Percentiles rank a stretch among this genome's conserved stretches.
Conservation (phyloP, 306 rosid genomes). For the Oxytropis ochrocephala region DNA sequence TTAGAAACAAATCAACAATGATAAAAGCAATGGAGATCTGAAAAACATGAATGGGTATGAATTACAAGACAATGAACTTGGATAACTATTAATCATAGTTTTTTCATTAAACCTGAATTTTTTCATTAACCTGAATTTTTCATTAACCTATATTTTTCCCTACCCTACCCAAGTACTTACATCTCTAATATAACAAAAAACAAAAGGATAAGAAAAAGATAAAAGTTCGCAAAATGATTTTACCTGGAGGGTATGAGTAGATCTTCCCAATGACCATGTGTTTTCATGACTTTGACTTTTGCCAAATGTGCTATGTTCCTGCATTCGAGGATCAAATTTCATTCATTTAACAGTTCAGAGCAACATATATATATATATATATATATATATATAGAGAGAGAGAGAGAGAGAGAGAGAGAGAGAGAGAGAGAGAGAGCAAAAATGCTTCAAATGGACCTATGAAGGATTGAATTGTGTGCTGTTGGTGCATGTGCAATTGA, state of each 20-base stretch:
- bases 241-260: slow-evolving; percentile 69
- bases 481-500: background rate
- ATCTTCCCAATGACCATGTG: slow-evolving; percentile 57
- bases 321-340: slow-evolving; percentile 17
- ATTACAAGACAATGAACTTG: background rate
- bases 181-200: background rate
- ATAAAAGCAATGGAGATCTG: background rate
- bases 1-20: background rate
- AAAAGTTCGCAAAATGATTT: slow-evolving; percentile 2
- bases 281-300: slow-evolving; percentile 66
- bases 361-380: background rate
- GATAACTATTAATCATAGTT: background rate
- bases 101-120: background rate
- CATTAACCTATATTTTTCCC: background rate
- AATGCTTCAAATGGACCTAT: slow-evolving; percentile 8
- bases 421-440: background rate
- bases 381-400: too few species aligned
- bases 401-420: background rate
- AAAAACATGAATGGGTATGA: background rate
- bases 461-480: background rate
- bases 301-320: slow-evolving; percentile 83
- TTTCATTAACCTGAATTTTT: background rate
- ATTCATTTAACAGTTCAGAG: background rate
- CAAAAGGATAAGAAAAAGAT: background rate
- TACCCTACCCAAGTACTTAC: background rate